Base-by-base conservation (phyloP, 805 yeast genomes). In the Aciculoconidium aculeatum region DNA sequence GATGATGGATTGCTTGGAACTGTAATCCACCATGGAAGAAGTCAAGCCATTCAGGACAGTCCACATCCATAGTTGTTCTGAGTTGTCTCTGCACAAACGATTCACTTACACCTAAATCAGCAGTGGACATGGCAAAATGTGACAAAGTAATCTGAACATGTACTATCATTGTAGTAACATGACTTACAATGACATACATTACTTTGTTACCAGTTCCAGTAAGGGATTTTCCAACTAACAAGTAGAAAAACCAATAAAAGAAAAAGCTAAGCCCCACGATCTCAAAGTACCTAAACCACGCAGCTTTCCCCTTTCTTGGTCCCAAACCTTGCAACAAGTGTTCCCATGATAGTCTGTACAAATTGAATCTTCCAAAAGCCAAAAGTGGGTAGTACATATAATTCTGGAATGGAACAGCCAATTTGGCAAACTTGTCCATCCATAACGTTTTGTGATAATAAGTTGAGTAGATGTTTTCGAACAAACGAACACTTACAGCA, bases 61-160 rank as follows among this genome's bases (percentile, higher is more conserved):
- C 90, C 18, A 86, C 95, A 51, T 86, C 96, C 95, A 86, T 87
- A 3, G 95, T 86, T 2, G 96, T 87, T 44, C 96, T 68, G 3
- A 86, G 49, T 56, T 86, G 95, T 40, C 92, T 70, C 36, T 81
- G 77, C 0, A 79, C 73, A 47, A 86, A 86, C 6, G 86, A 69
- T 52, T 86, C 96, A 23, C 79, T 70, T 6, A 75, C 70, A 1
- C 95, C 95, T 11, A 86, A 59, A 47, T 86, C 94, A 4, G 92
- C 70, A 0, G 95, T 87, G 1, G 94, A 82, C 94, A 86, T 87
- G 20, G 95, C 95, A 61, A 86, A 86, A 53, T 86, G 96, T 9
- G 88, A 78, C 23, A 86, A 65, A 0, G 94, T 84, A 55, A 86
- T 86, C 52, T 87, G 95, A 17, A 86, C 95, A 53, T 86, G 96